Evolutionary conservation across 192 early-diverging fungal species (phyloP), one percentile per base, ranked within the genome.

Genomic region (Coemansia sp.): DNA sequence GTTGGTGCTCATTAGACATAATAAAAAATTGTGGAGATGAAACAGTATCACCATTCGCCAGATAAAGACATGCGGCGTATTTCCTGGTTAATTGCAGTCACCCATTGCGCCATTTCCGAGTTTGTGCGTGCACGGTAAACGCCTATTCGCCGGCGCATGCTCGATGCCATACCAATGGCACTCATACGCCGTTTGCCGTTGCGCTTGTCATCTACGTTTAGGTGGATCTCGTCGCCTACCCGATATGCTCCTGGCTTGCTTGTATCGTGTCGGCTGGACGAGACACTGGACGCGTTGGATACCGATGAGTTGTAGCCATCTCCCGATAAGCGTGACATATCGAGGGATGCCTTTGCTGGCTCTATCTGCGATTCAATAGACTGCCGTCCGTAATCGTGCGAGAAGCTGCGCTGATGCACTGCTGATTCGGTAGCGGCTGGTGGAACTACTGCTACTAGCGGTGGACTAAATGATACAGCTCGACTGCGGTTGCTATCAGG

Each of bases 51-150:
- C 75, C 75, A 71, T 40, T 66, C 64, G 33, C 45, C 65, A 12
- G 21, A 39, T 23, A 62, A 50, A 2, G 65, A 50, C 68, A 80
- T 63, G 31, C 79, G 79, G 35, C 70, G 63, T 44, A 80, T 80
- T 41, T 80, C 79, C 43, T 75, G 69, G 58, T 76, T 72, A 40
- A 80, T 62, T 12, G 79, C 79, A 2, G 65, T 70, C 8, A 80
- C 72, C 79, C 79, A 80, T 28, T 76, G 72, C 57, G 75, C 65
- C 79, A 80, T 80, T 47, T 80, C 79, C 9, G 69, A 50, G 30
- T 58, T 71, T 1, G 72, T 65, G 3, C 79, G 68, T 6, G 79
- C 79, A 46, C 63, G 62, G 45, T 68, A 80, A 20, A 80, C 68
- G 42, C 67, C 73, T 39, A 70, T 46, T 5, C 73, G 62, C 6